Evolutionary conservation across 495 filamentous ascomycete genomes (phyloP), one percentile per base, ranked within the genome.

Genomic region (Beverwykella pulmonaria): DNA sequence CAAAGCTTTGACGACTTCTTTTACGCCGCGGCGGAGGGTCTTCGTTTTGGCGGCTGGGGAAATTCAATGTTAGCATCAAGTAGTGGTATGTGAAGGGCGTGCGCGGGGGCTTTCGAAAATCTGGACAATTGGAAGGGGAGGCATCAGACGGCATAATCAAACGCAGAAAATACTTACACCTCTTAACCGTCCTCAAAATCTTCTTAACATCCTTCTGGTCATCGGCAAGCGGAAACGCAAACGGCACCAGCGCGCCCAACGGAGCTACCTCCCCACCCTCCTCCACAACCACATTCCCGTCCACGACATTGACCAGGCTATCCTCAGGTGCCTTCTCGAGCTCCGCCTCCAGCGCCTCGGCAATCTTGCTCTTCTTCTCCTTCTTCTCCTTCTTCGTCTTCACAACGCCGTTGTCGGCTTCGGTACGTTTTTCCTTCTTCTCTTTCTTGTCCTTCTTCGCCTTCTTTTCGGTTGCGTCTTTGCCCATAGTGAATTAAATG

Each of bases 1-100:
- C 71, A 99, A 88, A 22, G 92, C 86, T 82, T 99, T 99, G 80
- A 97, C 91, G 75, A 94, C 92, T 80, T 99, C 94, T 80, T 98
- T 98, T 46, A 98, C 93, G 79, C 94, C 94, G 73, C 95, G 93
- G 80, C 93, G 92, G 78, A 99, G 89, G 62, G 89, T 87, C 80
- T 92, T 94, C 80, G 90, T 85, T 79, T 95, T 96, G 63, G 92
- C 91, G 55, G 92, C 93, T 98, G 75, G n/a, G 20, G 32, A 34
- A 25, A 2, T 19, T 61, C 36, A 59, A 53, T 25, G 29, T 36
- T 27, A 6, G 27, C 19, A 50, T 1, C 9, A 50, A 50, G 9
- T 48, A 7, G 19, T 26, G 5, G 9, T 23, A 15, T 27, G 48
- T 10, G 25, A 48, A 15, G 19, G 4, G 19, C 2, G 9, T 50